Percentiles rank a stretch among this genome's conserved stretches.
Evolutionary conservation across 345 rosid genomes (phyloP).

Genomic region (Laguncularia racemosa): DNA sequence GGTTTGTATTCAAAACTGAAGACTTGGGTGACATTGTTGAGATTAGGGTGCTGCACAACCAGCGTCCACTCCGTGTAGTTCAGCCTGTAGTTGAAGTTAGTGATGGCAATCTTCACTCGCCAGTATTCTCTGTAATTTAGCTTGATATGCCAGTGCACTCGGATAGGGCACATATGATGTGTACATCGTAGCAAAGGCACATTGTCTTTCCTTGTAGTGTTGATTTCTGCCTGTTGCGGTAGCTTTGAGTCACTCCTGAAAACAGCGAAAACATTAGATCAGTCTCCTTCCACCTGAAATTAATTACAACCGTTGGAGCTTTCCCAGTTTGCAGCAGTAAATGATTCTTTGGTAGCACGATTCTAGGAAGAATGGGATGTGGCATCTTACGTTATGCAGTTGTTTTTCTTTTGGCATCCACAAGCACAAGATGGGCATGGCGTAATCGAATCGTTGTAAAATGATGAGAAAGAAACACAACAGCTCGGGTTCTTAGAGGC

Average conservation of each 20-base stretch:
- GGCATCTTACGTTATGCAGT: slow-evolving; percentile 46
- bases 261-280: too few relatives aligned
- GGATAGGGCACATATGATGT: slow-evolving; percentile 56
- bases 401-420: slow-evolving; percentile 60
- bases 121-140: slow-evolving; percentile 48
- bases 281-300: too few relatives aligned
- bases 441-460: slow-evolving; percentile 66
- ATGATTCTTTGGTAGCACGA: too few relatives aligned
- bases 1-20: slow-evolving; percentile 62
- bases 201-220: slow-evolving; percentile 50
- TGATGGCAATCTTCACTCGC: slow-evolving; percentile 55
- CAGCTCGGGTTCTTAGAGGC: slow-evolving; percentile 72
- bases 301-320: too few relatives aligned
- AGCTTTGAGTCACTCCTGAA: slow-evolving; percentile 45
- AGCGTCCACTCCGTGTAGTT: slow-evolving; percentile 63
- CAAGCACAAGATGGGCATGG: slow-evolving; percentile 74
- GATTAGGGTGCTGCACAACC: slow-evolving; percentile 57
- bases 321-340: too few relatives aligned
- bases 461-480: slow-evolving; percentile 78
- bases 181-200: slow-evolving; percentile 55
- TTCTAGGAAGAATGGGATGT: too few relatives aligned
- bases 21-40: slow-evolving; percentile 50
- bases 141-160: slow-evolving; percentile 67
- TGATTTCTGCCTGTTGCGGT: slow-evolving; percentile 32
- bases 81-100: slow-evolving; percentile 52